Base-by-base conservation (phyloP, 768 basidiomycete genomes). In the Cyclocybe aegerita region DNA sequence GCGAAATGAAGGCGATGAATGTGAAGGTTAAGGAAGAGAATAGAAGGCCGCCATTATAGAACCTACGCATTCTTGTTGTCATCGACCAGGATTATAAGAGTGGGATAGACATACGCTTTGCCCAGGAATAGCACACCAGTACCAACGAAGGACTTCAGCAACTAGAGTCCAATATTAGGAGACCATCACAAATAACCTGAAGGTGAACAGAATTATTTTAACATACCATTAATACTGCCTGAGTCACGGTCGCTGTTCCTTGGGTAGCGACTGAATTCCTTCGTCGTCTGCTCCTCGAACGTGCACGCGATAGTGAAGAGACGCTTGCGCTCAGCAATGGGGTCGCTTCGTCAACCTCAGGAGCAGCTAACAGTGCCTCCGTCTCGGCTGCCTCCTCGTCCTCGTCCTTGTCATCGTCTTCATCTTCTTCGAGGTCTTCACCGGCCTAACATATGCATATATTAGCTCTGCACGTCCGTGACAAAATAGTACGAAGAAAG, bases 101-200 rank as follows among this genome's bases (percentile, higher is more conserved):
- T 17, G 31, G 6, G 9, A 32, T 8, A 43, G 14, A 58, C 89
- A 61, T 67, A 93, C 88, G 86, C 97, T 72, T 92, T 96, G 45
- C 93, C 97, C 23, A 99, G 79, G 73, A 99, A 98, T 33, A 99
- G 67, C 8, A 99, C 88, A 11, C 96, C 96, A 10, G 96, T 98
- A 15, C 96, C 96, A 41, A 98, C 85, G 60, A 98, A 98, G 1
- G 89, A 84, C 70, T 98, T 98, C 51, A 97, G 71, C 48, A 98
- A 70, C 92, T 95, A 58, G 9, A 9, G 23, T 2, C 12, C 35
- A 53, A 36, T 23, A 16, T 48, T 51, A 44, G 42, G 41, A 51
- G 41, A 52, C 31, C 4, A 12, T 17, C 6, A 36, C 36, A 31
- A 50, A n/a, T 6, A 10, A 39, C 8, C 32, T 29, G 5, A 17